Evolutionary conservation across 495 filamentous ascomycete genomes (phyloP).

Genomic region (Parachaetomium inaequale): DNA sequence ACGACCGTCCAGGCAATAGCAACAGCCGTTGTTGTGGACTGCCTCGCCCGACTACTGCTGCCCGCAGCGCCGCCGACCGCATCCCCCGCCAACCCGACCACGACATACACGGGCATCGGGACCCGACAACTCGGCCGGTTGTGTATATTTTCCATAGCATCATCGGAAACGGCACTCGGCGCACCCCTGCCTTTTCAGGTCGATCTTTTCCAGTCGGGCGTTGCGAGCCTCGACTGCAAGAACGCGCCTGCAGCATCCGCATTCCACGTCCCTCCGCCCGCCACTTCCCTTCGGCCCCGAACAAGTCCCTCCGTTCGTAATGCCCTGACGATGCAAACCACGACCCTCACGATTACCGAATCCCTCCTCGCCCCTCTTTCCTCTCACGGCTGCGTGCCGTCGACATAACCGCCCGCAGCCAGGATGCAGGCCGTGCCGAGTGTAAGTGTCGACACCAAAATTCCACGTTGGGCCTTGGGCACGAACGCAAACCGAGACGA

Average conservation of each 20-base stretch:
- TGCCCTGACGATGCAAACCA: conserved; percentile 43
- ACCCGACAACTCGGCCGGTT: not conserved
- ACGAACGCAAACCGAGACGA: conserved; percentile 3
- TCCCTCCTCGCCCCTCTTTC: conserved; percentile 36
- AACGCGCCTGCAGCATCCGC: conserved; percentile 28
- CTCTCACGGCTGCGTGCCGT: conserved; percentile 38
- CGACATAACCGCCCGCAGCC: conserved; percentile 39
- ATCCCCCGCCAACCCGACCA: not conserved
- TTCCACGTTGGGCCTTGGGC: not conserved
- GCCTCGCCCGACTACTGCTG: conserved; percentile 13
- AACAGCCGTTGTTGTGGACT: conserved; percentile 10
- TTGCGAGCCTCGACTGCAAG: conserved; percentile 13
- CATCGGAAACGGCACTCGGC: not conserved
- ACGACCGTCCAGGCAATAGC: not conserved
- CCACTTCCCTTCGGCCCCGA: conserved; percentile 17
- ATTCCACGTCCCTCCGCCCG: conserved; percentile 26
- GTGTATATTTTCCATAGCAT: not conserved
- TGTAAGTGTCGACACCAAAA: conserved; percentile 46
- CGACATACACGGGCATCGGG: conserved; percentile 6
- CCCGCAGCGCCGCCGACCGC: conserved; percentile 13
- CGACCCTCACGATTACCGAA: conserved; percentile 34
- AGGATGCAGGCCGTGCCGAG: conserved; percentile 63
- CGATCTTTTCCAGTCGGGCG: conserved; percentile 4
- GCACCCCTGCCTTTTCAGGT: conserved; percentile 5
- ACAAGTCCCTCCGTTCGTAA: conserved; percentile 24